phyloP scores from a whole-genome alignment of 345 rosid species.

The Anacardium occidentale region DNA sequence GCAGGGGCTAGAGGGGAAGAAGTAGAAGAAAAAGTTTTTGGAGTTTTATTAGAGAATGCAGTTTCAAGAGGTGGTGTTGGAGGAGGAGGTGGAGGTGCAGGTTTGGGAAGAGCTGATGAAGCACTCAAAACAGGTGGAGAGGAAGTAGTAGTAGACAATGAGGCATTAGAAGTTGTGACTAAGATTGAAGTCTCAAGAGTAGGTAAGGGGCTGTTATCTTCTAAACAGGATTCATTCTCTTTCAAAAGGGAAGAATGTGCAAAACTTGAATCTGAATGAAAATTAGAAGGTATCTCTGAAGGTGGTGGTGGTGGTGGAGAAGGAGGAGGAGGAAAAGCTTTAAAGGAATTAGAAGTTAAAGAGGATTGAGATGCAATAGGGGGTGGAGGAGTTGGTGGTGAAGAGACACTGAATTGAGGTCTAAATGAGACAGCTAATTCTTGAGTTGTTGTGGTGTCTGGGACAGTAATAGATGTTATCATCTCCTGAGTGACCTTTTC shows the following conservation, averaged over 20 bases:
- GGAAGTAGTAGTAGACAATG: slow-evolving; percentile 11
- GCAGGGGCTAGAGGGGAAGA: slow-evolving; percentile 13
- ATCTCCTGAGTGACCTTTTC: slow-evolving; percentile 15
- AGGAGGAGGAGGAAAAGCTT: slow-evolving; percentile 10
- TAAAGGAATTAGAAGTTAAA: slow-evolving; percentile 17
- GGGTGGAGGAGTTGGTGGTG: slow-evolving; percentile 33
- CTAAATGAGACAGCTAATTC: slow-evolving; percentile 10
- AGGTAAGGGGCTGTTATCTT: background rate
- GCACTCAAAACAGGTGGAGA: slow-evolving; percentile 18
- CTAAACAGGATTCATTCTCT: slow-evolving; percentile 17
- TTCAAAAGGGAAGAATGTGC: slow-evolving; percentile 15
- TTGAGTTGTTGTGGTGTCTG: slow-evolving; percentile 10
- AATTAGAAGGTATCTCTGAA: slow-evolving; percentile 12
- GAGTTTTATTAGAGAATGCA: background rate
- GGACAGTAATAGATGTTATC: slow-evolving; percentile 18
- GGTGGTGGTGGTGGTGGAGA: slow-evolving; percentile 18
- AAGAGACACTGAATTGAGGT: slow-evolving; percentile 27
- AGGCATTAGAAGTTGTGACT: slow-evolving; percentile 10
- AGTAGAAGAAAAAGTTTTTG: too few relatives aligned
- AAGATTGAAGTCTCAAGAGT: slow-evolving; percentile 1
- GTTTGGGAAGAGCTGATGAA: slow-evolving; percentile 7
- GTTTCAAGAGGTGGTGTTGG: slow-evolving; percentile 8
- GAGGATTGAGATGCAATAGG: slow-evolving; percentile 29
- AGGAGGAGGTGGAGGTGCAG: slow-evolving; percentile 21
- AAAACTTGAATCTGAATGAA: slow-evolving; percentile 17